Conservation (phyloP, 2,329 filamentous ascomycete species). For the Trichoderma semiorbis region DNA sequence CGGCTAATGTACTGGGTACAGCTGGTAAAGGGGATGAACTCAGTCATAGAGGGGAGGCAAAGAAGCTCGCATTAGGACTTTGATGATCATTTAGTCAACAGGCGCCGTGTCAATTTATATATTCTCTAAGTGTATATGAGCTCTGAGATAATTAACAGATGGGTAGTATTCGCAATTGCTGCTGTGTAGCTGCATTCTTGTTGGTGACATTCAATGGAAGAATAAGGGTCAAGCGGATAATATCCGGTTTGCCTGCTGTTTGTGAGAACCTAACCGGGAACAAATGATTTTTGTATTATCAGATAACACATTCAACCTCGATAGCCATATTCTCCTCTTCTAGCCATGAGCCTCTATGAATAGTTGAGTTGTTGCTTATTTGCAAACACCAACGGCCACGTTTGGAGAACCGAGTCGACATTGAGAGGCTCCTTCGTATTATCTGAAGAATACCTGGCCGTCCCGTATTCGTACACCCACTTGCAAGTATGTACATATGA, state of each 20-base stretch:
- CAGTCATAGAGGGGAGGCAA: not conserved
- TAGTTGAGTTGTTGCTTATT: not conserved
- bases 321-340: not conserved
- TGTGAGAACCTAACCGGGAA: not conserved
- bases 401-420: not conserved
- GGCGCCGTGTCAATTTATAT: not conserved
- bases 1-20: not conserved
- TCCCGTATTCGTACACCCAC: not conserved
- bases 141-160: not conserved
- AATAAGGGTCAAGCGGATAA: not conserved
- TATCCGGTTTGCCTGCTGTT: not conserved
- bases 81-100: not conserved
- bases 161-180: not conserved
- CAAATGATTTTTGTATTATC: not conserved
- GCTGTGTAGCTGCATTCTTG: not conserved
- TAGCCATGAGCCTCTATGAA: not conserved
- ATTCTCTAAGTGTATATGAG: not conserved
- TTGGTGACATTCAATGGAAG: not conserved
- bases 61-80: not conserved
- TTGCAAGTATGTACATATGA: not conserved
- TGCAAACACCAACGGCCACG: not conserved
- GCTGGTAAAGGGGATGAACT: not conserved
- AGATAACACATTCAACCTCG: not conserved
- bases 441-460: not conserved
- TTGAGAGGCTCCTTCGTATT: not conserved